Percentiles rank a stretch among this genome's conserved stretches.
Evolutionary conservation across 2,329 filamentous ascomycete species (phyloP).

Genomic region (Penicillium sp.): DNA sequence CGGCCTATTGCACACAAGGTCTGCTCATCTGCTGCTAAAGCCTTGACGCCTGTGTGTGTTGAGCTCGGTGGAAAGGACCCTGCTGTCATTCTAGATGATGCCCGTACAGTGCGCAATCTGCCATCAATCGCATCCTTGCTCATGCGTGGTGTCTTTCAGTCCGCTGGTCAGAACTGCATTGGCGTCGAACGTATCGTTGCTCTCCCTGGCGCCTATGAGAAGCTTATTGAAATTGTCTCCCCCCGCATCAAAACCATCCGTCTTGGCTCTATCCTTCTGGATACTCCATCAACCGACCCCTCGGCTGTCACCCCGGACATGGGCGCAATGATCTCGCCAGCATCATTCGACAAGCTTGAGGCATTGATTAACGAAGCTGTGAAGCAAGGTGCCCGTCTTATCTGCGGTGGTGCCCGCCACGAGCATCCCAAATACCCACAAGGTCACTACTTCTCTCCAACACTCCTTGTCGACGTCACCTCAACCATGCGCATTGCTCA

Average conservation of each 20-base stretch:
- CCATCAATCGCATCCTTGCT: constrained; percentile 74
- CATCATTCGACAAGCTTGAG: constrained; percentile 73
- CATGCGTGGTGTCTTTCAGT: constrained; percentile 90
- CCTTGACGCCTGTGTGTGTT: constrained; percentile 81
- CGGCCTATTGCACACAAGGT: constrained; percentile 83
- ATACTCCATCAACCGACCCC: constrained; percentile 31
- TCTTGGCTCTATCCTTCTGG: constrained; percentile 66
- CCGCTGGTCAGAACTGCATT: constrained; percentile 94
- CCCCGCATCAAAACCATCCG: constrained; percentile 72
- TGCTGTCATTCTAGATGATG: constrained; percentile 81
- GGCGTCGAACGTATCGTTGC: constrained; percentile 92
- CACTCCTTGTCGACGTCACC: constrained; percentile 85
- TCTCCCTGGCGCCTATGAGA: constrained; percentile 70
- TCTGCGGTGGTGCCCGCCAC: constrained; percentile 73
- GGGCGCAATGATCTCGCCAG: constrained; percentile 82
- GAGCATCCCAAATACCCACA: constrained; percentile 68
- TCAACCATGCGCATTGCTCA: constrained; percentile 81
- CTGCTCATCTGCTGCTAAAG: constrained; percentile 77
- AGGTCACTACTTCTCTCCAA: constrained; percentile 91
- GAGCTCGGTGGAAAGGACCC: constrained; percentile 96
- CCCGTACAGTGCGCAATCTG: constrained; percentile 57
- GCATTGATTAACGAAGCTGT: constrained; percentile 74
- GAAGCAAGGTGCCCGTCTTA: constrained; percentile 70
- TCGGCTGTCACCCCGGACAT: constrained; percentile 58
- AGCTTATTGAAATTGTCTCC: constrained; percentile 66